Evolutionary conservation across 164 flowering plant species (phyloP).

Genomic region (Umbilicus rupestris): DNA sequence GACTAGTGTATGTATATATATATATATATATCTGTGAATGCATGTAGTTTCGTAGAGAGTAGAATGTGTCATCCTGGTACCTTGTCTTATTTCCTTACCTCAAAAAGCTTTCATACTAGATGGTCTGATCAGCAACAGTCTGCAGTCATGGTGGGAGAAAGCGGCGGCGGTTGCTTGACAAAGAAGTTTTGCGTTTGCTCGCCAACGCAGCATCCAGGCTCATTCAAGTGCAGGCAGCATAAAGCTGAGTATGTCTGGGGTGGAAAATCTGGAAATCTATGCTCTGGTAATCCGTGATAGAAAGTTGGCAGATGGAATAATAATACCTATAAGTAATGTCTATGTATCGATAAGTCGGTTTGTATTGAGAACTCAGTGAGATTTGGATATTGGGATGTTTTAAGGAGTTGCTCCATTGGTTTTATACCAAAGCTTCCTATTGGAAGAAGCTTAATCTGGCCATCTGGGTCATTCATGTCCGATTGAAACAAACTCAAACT

Average conservation of each 20-base stretch:
- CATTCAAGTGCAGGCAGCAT: constrained; percentile 28
- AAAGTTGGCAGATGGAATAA: not conserved
- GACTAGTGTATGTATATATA: not conserved
- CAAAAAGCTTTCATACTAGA: not conserved
- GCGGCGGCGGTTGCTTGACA: constrained; percentile 6
- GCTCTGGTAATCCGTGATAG: not conserved
- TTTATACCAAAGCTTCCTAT: too few species aligned
- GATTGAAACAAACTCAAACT: too few species aligned
- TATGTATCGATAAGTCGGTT: not conserved
- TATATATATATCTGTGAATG: not conserved
- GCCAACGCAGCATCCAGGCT: constrained; percentile 27
- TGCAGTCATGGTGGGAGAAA: not conserved
- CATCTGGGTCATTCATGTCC: too few species aligned
- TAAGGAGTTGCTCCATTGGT: too few species aligned
- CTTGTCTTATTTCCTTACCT: not conserved
- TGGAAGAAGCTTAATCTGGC: too few species aligned
- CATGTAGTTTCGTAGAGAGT: not conserved
- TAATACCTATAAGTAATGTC: not conserved
- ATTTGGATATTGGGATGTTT: not conserved
- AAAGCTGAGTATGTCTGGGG: constrained; percentile 21
- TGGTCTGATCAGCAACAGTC: constrained; percentile 1
- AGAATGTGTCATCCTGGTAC: constrained; percentile 12
- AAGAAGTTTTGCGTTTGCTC: constrained; percentile 20
- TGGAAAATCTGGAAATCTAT: constrained; percentile 5
- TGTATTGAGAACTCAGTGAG: not conserved